Conservation (phyloP, 768 basidiomycete genomes). For the Macrolepiota dolichaula region DNA sequence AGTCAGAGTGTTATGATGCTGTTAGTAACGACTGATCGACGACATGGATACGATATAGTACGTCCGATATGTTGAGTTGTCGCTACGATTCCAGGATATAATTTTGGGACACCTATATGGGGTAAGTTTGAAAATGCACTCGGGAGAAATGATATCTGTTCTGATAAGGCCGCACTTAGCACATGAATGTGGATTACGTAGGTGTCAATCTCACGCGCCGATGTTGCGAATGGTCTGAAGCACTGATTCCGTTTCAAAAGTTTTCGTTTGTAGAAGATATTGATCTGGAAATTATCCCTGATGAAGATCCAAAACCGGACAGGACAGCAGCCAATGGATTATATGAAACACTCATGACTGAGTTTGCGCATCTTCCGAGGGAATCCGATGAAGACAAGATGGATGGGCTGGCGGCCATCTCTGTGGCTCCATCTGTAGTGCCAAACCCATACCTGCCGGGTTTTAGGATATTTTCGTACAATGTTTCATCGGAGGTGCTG, state of each 20-base stretch:
- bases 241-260: constrained; percentile 26
- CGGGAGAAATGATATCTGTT: not conserved
- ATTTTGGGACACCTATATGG: constrained; percentile 84
- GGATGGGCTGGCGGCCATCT: constrained; percentile 60
- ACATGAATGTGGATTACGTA: constrained; percentile 86
- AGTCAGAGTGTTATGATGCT: not conserved
- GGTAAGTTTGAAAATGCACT: constrained; percentile 33
- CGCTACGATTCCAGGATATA: constrained; percentile 83
- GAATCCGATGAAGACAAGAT: constrained; percentile 52
- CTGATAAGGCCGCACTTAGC: constrained; percentile 34
- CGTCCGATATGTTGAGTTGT: constrained; percentile 67
- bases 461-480: constrained; percentile 81
- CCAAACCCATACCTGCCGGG: constrained; percentile 86
- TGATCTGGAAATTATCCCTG: constrained; percentile 45
- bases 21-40: not conserved
- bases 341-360: constrained; percentile 55
- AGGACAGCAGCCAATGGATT: constrained; percentile 32
- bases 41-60: constrained; percentile 34
- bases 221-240: constrained; percentile 8
- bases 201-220: constrained; percentile 16
- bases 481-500: constrained; percentile 43
- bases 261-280: constrained; percentile 54
- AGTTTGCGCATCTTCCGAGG: constrained; percentile 58
- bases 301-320: constrained; percentile 16
- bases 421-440: constrained; percentile 78